These are phyloP conservation scores for Endotrypanum monterogeii DNA, from an alignment of 208 protist genomes.

Conservation along the genomic window DNA sequence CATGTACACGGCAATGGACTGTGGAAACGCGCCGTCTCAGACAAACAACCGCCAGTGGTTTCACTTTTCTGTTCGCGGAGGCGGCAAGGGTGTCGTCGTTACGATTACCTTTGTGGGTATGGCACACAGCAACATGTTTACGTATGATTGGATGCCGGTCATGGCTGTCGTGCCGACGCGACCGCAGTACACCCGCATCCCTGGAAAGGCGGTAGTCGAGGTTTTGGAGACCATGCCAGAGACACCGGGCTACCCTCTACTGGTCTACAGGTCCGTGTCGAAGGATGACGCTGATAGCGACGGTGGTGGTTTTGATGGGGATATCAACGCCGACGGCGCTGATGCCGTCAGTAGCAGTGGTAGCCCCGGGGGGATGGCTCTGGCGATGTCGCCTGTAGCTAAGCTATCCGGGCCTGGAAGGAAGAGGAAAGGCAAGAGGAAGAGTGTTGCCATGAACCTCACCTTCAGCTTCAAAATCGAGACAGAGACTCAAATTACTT, in stretches of 20 bases:
- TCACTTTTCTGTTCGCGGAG: constrained; percentile 90
- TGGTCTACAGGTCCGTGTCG: constrained; percentile 47
- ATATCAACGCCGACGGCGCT: constrained; percentile 20
- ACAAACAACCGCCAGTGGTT: constrained; percentile 94
- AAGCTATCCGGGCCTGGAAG: constrained; percentile 29
- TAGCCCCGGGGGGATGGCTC: constrained; percentile 21
- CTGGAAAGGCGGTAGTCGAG: constrained; percentile 62
- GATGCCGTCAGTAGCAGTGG: background rate
- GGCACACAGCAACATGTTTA: constrained; percentile 89
- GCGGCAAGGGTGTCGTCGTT: constrained; percentile 52
- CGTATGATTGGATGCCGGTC: constrained; percentile 85
- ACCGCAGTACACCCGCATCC: constrained; percentile 67
- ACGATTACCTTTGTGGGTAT: constrained; percentile 78
- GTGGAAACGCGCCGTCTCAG: constrained; percentile 75
- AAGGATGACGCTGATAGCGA: constrained; percentile 27
- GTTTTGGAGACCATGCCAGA: constrained; percentile 69
- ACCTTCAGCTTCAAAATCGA: constrained; percentile 83
- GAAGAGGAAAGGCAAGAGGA: constrained; percentile 59
- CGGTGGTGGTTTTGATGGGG: constrained; percentile 34
- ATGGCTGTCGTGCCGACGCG: constrained; percentile 50
- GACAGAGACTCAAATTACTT: constrained; percentile 40
- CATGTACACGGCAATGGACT: constrained; percentile 86
- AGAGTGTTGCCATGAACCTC: constrained; percentile 77
- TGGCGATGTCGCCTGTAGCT: constrained; percentile 22
- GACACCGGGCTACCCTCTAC: constrained; percentile 75